A percentile compares a stretch with the other conserved stretches of the same genome.
These are phyloP conservation scores for Exserohilum rostratum DNA, from an alignment of 2,329 filamentous ascomycete species.

Conservation along the genomic window DNA sequence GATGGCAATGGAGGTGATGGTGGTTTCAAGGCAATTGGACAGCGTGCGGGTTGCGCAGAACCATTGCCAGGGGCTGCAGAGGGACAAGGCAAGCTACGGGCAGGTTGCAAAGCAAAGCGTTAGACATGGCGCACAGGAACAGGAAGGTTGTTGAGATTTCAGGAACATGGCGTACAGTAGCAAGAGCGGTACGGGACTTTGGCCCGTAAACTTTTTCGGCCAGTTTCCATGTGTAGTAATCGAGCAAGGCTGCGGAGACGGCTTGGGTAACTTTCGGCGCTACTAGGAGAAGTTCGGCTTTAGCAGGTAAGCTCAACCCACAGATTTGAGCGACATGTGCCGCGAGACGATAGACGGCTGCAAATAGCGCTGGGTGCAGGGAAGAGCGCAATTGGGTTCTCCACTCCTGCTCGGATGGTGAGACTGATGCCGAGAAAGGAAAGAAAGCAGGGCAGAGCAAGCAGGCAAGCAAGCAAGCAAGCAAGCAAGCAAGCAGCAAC, in stretches of 20 bases:
- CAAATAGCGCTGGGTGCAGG: conserved; percentile 87
- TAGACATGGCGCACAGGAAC: not conserved
- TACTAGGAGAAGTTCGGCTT: conserved; percentile 71
- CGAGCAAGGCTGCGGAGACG: conserved; percentile 74
- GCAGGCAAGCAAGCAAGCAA: too few relatives aligned
- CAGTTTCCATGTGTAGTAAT: conserved; percentile 88
- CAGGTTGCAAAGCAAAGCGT: not conserved
- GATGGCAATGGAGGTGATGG: conserved; percentile 79
- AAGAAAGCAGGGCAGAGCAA: too few relatives aligned
- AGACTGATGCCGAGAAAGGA: conserved; percentile 26
- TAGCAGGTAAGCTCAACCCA: conserved; percentile 60
- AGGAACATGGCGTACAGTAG: conserved; percentile 65
- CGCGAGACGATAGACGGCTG: conserved; percentile 70
- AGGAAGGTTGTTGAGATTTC: conserved; percentile 10
- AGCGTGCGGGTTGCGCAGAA: conserved; percentile 92
- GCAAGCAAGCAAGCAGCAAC: too few relatives aligned
- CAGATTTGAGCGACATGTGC: conserved; percentile 63
- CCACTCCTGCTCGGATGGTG: conserved; percentile 76
- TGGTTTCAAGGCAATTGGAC: conserved; percentile 93
- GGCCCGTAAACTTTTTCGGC: conserved; percentile 74
- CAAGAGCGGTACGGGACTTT: conserved; percentile 67
- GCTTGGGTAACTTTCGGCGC: conserved; percentile 80
- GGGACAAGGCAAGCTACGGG: conserved; percentile 70
- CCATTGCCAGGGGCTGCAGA: conserved; percentile 92
- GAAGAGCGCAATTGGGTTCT: conserved; percentile 84